Base-by-base conservation (phyloP, 257 asterid species). In the Lithospermum erythrorhizon region DNA sequence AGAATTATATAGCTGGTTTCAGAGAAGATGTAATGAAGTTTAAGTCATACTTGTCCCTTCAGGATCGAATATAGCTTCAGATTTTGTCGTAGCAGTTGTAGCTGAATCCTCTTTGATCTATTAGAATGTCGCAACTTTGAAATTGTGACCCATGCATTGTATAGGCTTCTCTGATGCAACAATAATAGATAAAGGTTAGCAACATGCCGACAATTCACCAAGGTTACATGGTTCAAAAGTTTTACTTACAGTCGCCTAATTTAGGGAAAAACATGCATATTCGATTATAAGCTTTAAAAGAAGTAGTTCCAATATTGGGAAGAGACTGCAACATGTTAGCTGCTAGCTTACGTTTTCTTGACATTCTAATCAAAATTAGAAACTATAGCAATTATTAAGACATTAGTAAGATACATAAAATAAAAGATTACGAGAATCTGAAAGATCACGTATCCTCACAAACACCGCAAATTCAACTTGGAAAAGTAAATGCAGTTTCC, bases 101-200 rank as follows among this genome's bases (percentile, higher is more conserved):
- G 71, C 65, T 85, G 83, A 71, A 76, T 75, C 66, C 82, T 79
- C 78, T 82, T 86, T 61, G 83, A 78, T 63, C 56, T 73, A 63
- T 83, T 87, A 32, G 79, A 80, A 62, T 77, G 82, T 67, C 81
- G 76, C 81, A 89, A 70, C 65, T 81, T 86, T 35, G 86, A 74
- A 58, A 76, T 75, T 65, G 84, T 68, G 79, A 79, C 73, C 90
- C 90, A 83, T 59, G 94, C 90, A 74, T 77, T 80, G 45, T 83
- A 89, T 25, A 86, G 75, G 76, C 75, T 82, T 76, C 83, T 80
- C 96, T 89, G 90, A 63, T 62, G 56, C 67, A 79, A 60, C 53
- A 55, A 53, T 64, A 66, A 64, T 18, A 49, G 47, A 58, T 62
- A 63, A 35, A 69, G 69, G 27, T 53, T 22, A 53, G 49, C 17